Percentiles rank a stretch among this genome's conserved stretches.
Conservation (phyloP, 345 rosid species). For the Citrus sp. region DNA sequence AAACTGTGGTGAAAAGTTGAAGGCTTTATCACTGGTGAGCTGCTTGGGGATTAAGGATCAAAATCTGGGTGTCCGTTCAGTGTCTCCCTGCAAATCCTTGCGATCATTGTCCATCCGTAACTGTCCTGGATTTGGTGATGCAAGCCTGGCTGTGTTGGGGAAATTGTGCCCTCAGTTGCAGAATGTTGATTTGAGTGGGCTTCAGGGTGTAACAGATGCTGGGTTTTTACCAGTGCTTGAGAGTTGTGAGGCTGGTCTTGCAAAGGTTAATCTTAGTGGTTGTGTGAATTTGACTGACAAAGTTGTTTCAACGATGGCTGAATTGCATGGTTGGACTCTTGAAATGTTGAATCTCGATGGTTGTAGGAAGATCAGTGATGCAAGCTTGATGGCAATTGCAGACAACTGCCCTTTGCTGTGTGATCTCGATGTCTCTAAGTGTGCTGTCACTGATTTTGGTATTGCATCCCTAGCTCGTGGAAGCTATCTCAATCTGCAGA, state of each 20-base stretch:
- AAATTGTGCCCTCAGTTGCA: conserved; percentile 73
- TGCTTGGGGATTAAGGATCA: conserved; percentile 76
- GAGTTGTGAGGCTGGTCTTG: conserved; percentile 57
- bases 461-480: conserved; percentile 52
- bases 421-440: conserved; percentile 75
- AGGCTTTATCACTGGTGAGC: conserved; percentile 58
- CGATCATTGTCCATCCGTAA: conserved; percentile 56
- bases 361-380: conserved; percentile 65
- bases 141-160: conserved; percentile 58
- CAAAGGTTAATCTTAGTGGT: conserved; percentile 72
- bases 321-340: conserved; percentile 64
- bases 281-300: conserved; percentile 70
- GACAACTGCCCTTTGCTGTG: conserved; percentile 63
- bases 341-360: conserved; percentile 73
- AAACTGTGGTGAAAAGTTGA: conserved; percentile 67
- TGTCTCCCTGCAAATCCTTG: conserved; percentile 52
- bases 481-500: conserved; percentile 57
- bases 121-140: conserved; percentile 90
- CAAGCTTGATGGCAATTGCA: conserved; percentile 61
- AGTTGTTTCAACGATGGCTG: conserved; percentile 51
- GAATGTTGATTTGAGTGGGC: conserved; percentile 64
- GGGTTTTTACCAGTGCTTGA: conserved; percentile 62
- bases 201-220: conserved; percentile 64
- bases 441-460: conserved; percentile 66
- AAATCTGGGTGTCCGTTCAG: conserved; percentile 27